phyloP scores from a whole-genome alignment of 345 rosid genomes.

The Stellera chamaejasme region DNA sequence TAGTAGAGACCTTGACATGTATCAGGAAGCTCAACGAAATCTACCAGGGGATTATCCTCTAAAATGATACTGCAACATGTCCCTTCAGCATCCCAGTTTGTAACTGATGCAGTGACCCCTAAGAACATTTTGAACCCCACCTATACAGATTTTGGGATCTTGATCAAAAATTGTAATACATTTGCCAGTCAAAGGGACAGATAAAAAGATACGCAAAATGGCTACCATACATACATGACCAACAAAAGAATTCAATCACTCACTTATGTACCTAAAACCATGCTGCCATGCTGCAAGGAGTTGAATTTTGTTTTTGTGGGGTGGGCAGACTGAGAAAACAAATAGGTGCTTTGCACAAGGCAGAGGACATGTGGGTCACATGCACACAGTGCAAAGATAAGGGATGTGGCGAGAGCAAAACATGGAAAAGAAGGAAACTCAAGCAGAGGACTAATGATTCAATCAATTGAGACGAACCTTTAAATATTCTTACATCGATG shows the following conservation, averaged over 20 bases:
- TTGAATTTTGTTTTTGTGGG: no score
- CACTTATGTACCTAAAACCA: not conserved
- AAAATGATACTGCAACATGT: constrained; percentile 73
- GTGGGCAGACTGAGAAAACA: no score
- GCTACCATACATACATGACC: constrained; percentile 1
- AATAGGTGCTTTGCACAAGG: no score
- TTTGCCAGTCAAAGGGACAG: not conserved
- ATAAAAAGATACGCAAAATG: not conserved
- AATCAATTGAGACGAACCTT: no score
- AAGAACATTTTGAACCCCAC: constrained; percentile 97
- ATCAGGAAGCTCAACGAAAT: constrained; percentile 94
- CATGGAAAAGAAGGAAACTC: no score
- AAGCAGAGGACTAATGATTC: no score
- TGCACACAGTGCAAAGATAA: no score
- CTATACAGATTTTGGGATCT: constrained; percentile 25
- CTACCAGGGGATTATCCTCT: constrained; percentile 91
- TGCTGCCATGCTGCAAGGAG: not conserved
- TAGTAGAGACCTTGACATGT: constrained; percentile 86
- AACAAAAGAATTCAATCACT: not conserved
- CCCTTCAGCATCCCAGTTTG: constrained; percentile 82
- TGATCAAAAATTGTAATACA: not conserved
- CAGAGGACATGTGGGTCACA: no score
- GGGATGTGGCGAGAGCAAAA: no score
- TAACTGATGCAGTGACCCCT: constrained; percentile 77
- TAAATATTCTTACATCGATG: no score